A percentile compares a stretch with the other conserved stretches of the same genome.
These are phyloP conservation scores for Yamadazyma akitaensis DNA, from an alignment of 805 yeast genomes.

Conservation along the genomic window DNA sequence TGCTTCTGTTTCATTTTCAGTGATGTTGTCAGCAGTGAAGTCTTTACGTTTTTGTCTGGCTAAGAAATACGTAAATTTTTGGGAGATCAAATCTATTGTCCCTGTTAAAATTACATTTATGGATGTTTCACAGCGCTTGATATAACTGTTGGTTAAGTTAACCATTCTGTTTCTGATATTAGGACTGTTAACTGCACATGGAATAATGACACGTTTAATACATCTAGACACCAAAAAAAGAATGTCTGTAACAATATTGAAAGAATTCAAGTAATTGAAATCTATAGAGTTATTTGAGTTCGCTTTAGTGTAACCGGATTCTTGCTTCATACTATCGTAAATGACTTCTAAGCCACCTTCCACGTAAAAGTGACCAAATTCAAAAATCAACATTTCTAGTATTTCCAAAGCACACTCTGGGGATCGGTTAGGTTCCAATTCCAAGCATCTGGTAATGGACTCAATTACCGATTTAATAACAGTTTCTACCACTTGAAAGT, in stretches of 20 bases:
- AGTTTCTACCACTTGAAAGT: constrained; percentile 52
- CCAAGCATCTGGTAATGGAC: constrained; percentile 71
- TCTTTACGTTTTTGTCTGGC: constrained; percentile 76
- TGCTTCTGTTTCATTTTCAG: constrained; percentile 59
- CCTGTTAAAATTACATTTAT: constrained; percentile 63
- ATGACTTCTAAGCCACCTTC: constrained; percentile 74
- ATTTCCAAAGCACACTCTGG: constrained; percentile 63
- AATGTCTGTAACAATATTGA: constrained; percentile 56
- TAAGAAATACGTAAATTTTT: constrained; percentile 44
- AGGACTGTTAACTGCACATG: constrained; percentile 63
- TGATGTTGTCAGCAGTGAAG: constrained; percentile 43
- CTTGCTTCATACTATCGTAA: constrained; percentile 44
- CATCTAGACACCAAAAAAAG: constrained; percentile 66
- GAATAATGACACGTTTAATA: constrained; percentile 70
- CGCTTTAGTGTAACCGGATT: constrained; percentile 21
- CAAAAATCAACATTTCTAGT: constrained; percentile 62
- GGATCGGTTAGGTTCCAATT: constrained; percentile 61
- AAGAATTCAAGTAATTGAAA: constrained; percentile 46
- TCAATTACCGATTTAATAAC: constrained; percentile 73
- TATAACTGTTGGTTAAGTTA: constrained; percentile 57
- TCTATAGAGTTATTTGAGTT: constrained; percentile 29
- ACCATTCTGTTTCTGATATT: constrained; percentile 56
- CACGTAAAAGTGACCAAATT: constrained; percentile 70
- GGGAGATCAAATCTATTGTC: constrained; percentile 50
- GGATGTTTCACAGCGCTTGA: constrained; percentile 60